These are phyloP conservation scores for Paramarasmius palmivorus DNA, from an alignment of 1,284 basidiomycete genomes.

Conservation along the genomic window DNA sequence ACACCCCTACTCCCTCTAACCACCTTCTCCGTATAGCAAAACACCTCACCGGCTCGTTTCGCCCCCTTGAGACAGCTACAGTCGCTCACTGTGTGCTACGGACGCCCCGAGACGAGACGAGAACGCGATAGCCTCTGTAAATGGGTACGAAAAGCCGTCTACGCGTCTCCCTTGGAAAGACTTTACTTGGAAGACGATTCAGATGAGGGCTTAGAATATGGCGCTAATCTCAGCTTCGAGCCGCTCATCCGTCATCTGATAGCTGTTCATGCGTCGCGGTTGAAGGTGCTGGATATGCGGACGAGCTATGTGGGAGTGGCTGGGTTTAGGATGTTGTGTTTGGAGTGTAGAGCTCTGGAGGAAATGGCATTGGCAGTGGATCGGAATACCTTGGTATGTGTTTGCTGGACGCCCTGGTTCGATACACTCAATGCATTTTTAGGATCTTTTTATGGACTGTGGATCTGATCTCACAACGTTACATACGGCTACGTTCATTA, in stretches of 20 bases:
- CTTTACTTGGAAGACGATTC: slow-evolving; percentile 34
- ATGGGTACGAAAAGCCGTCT: slow-evolving; percentile 44
- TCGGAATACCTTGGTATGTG: slow-evolving; percentile 28
- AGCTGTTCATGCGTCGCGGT: slow-evolving; percentile 32
- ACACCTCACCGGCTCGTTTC: slow-evolving; percentile 30
- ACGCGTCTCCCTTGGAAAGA: slow-evolving; percentile 36
- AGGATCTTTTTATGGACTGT: neutral
- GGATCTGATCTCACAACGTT: neutral
- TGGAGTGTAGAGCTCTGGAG: slow-evolving; percentile 26
- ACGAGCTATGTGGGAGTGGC: slow-evolving; percentile 32
- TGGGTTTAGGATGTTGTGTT: slow-evolving; percentile 24
- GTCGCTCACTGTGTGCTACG: slow-evolving; percentile 39
- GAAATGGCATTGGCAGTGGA: slow-evolving; percentile 26
- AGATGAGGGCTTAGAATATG: slow-evolving; percentile 11
- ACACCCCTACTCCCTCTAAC: neutral
- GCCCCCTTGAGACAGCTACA: slow-evolving; percentile 34
- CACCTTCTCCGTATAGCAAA: slow-evolving; percentile 36
- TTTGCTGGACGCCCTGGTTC: neutral
- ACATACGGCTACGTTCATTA: neutral
- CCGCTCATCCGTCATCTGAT: slow-evolving; percentile 42
- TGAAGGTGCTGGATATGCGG: slow-evolving; percentile 37
- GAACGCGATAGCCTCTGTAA: slow-evolving; percentile 38
- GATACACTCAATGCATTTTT: neutral
- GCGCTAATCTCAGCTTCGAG: slow-evolving; percentile 35
- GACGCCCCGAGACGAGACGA: slow-evolving; percentile 20